These are phyloP conservation scores for Talaromyces wortmannii DNA, from an alignment of 495 filamentous ascomycete genomes.

Conservation along the genomic window DNA sequence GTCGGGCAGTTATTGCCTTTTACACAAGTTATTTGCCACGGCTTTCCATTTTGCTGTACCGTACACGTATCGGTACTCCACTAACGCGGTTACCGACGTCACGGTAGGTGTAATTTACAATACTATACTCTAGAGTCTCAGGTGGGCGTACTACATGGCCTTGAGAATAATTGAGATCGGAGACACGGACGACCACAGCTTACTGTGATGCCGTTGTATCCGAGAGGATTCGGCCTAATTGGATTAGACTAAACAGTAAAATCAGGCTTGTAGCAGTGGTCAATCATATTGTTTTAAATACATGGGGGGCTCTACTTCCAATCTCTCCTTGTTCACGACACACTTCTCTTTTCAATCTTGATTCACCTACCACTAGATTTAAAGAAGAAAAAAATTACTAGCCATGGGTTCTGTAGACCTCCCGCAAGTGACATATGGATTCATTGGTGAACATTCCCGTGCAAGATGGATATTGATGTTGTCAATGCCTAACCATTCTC, in stretches of 20 bases:
- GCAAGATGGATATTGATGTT: neutral
- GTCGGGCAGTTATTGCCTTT: neutral
- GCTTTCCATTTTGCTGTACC: neutral
- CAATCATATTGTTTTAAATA: neutral
- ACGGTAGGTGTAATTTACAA: neutral
- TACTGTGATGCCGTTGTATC: neutral
- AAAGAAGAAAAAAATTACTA: neutral
- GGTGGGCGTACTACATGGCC: neutral
- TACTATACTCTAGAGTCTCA: neutral
- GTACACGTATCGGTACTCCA: neutral
- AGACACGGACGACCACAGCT: neutral
- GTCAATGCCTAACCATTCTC: neutral
- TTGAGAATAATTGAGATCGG: neutral
- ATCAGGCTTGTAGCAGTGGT: neutral
- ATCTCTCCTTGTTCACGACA: neutral
- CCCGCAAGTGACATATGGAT: constrained; percentile 30
- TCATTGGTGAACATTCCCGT: neutral
- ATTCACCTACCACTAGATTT: neutral
- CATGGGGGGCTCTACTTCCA: neutral
- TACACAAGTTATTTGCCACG: neutral
- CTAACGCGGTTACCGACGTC: neutral
- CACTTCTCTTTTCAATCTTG: neutral
- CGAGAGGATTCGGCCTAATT: too few relatives aligned
- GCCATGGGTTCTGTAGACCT: constrained; percentile 85
- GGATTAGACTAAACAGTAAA: neutral